Evolutionary conservation across 2,329 filamentous ascomycete species (phyloP), one percentile per base, ranked within the genome.

Genomic region (Talaromyces marneffei): DNA sequence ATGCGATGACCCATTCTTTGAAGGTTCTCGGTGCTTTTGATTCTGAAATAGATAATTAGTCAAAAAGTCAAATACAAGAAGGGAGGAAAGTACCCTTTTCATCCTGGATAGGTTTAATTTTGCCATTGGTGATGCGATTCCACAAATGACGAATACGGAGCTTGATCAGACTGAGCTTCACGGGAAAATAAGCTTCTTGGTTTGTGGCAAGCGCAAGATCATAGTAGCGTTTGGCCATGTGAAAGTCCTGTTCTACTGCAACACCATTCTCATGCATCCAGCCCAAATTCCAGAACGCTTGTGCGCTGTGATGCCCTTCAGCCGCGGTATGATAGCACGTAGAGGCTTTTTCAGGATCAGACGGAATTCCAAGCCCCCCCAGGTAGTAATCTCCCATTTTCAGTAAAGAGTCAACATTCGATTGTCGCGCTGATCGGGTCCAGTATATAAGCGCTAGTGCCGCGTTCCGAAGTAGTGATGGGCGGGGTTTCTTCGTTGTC

Each of bases 201-300:
- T 96, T 99, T 0, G 93, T 92, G 70, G 92, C 91, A 31, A 97
- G 79, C 0, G 94, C 93, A 63, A 94, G 84, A 69, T 99, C 94
- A 71, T 99, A 99, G 76, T 92, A 96, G 59, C 94, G 83, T 77
- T 99, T 99, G 2, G 95, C 94, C 61, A 99, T 86, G 71, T 99
- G 94, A 73, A 95, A 99, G 72, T 99, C 94, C 72, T 99, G 94
- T 59, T 90, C 88, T 20, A 97, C 84, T 1, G 92, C 91, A 55
- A 97, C 82, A 7, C 94, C 94, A 70, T 97, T 97, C 76, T 99
- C 94, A 71, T 99, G 92, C 93, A 99, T 97, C 94, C 94, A 99
- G 4, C 94, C 95, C 14, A 99, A 81, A 69, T 99, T 97, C 85
- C 92, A 99, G 61, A 97, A 85, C 14, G 95, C 94, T 76, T 99